Conservation (phyloP, 148 eudicot genomes). For the Oxyria digyna region DNA sequence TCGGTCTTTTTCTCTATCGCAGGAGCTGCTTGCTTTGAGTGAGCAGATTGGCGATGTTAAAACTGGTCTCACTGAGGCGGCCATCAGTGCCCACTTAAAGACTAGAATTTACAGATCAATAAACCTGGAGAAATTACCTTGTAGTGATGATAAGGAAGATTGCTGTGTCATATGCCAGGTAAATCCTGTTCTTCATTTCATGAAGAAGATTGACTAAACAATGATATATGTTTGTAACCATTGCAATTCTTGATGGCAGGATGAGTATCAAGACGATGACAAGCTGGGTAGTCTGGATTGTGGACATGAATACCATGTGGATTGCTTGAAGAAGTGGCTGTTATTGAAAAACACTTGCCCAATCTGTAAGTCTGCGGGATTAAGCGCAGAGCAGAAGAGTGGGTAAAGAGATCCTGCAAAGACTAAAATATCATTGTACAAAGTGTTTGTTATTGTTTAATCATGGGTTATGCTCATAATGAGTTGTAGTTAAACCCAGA, state of each 20-base stretch:
- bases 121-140: slow-evolving; percentile 39
- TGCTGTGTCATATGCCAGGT: slow-evolving; percentile 94
- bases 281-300: slow-evolving; percentile 60
- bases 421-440: not conserved
- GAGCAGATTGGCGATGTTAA: slow-evolving; percentile 73
- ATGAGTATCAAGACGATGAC: slow-evolving; percentile 55
- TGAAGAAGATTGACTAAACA: not conserved
- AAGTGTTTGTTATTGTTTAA: not conserved
- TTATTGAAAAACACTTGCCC: slow-evolving; percentile 76
- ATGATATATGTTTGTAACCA: not conserved
- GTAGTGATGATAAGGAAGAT: slow-evolving; percentile 37
- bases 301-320: slow-evolving; percentile 80
- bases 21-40: slow-evolving; percentile 97
- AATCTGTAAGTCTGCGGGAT: slow-evolving; percentile 63
- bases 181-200: not conserved
- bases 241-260: slow-evolving; percentile 33
- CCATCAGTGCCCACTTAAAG: slow-evolving; percentile 41
- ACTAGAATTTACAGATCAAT: slow-evolving; percentile 31
- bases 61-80: slow-evolving; percentile 67
- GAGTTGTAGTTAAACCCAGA: slow-evolving; percentile 1
- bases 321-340: slow-evolving; percentile 75
- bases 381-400: slow-evolving; percentile 29
- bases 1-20: slow-evolving; percentile 9
- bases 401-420: not conserved
- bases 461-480: not conserved